Evolutionary conservation across 148 eudicot genomes (phyloP).

Genomic region (Rheum nobile): DNA sequence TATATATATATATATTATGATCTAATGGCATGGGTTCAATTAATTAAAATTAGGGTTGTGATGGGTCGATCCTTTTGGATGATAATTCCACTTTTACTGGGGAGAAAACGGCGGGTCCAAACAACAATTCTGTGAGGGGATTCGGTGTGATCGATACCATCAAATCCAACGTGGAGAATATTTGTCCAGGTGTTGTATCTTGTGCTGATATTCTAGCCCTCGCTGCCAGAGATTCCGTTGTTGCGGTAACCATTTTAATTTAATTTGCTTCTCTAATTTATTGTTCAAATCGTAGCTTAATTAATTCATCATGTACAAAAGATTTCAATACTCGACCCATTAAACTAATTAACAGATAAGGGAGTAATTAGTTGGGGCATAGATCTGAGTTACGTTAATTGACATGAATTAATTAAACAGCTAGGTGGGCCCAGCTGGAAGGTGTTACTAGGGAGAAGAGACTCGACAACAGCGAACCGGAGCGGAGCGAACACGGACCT

Average conservation of each 20-base stretch:
- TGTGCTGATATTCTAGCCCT: constrained; percentile 10
- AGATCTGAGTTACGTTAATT: too few relatives aligned
- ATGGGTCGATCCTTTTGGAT: background rate
- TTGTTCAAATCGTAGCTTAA: too few relatives aligned
- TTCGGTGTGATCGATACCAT: background rate
- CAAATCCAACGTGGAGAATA: constrained; percentile 1
- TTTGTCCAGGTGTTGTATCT: constrained; percentile 6
- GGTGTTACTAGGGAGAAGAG: constrained; percentile 40
- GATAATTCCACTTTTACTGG: background rate
- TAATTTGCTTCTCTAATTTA: too few relatives aligned
- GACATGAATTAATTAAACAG: too few relatives aligned
- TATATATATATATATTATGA: too few relatives aligned
- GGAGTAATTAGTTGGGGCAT: too few relatives aligned
- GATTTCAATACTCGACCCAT: too few relatives aligned
- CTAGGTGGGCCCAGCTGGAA: constrained; percentile 43
- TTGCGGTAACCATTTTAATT: background rate
- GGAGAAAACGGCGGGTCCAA: background rate
- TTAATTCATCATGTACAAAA: too few relatives aligned
- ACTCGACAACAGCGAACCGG: constrained; percentile 39
- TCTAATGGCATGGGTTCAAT: too few relatives aligned
- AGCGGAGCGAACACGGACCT: constrained; percentile 25
- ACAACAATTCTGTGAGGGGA: background rate
- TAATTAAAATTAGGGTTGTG: background rate
- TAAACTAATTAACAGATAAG: too few relatives aligned
- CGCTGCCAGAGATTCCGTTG: constrained; percentile 8